Evolutionary conservation across 192 early-diverging fungal genomes (phyloP).

Genomic region (Phycomyces blakesleeanus): DNA sequence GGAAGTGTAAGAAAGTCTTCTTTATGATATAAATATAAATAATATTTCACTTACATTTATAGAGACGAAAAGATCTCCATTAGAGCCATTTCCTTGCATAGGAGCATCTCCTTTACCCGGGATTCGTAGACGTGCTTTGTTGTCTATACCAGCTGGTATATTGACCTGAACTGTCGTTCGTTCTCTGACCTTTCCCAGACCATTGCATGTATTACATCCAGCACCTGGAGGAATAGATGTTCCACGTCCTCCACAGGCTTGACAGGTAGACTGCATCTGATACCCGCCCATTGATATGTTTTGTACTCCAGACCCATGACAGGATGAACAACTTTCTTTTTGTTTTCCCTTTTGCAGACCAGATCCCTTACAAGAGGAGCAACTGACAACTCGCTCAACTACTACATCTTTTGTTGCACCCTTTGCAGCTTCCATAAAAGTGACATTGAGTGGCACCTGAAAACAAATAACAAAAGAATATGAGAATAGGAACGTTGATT

Average conservation of each 20-base stretch:
- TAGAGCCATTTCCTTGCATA: slow-evolving; percentile 60
- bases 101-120: slow-evolving; percentile 81
- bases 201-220: slow-evolving; percentile 74
- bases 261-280: slow-evolving; percentile 83
- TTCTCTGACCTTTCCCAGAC: slow-evolving; percentile 76
- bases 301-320: slow-evolving; percentile 82
- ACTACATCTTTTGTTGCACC: slow-evolving; percentile 67
- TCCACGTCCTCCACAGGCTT: slow-evolving; percentile 82
- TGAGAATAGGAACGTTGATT: neutral
- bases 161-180: slow-evolving; percentile 67
- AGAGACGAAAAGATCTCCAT: slow-evolving; percentile 85
- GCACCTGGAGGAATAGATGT: slow-evolving; percentile 58
- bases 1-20: neutral
- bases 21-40: neutral
- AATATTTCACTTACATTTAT: slow-evolving; percentile 52
- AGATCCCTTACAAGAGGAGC: slow-evolving; percentile 74
- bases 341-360: slow-evolving; percentile 78
- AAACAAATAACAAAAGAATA: slow-evolving; percentile 7
- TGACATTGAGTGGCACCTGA: slow-evolving; percentile 52
- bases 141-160: slow-evolving; percentile 84
- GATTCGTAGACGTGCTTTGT: slow-evolving; percentile 76
- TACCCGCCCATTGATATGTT: slow-evolving; percentile 84
- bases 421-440: slow-evolving; percentile 90
- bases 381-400: slow-evolving; percentile 65
- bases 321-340: slow-evolving; percentile 65